phyloP scores from a whole-genome alignment of 2,329 filamentous ascomycete genomes.

The Fusarium sororula region DNA sequence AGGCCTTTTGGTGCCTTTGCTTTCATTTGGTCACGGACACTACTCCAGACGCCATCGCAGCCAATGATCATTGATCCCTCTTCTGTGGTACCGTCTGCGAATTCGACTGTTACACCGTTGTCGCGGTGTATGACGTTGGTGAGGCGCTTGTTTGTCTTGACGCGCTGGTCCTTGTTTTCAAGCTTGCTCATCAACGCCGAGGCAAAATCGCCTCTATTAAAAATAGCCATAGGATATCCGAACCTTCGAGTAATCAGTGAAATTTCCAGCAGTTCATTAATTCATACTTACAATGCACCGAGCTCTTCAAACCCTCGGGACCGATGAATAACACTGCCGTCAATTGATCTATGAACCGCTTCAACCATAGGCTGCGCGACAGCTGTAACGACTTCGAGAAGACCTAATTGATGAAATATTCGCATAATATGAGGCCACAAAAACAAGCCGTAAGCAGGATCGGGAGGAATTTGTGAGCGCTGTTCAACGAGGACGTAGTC shows the following conservation, averaged over 20 bases:
- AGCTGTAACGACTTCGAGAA: not conserved
- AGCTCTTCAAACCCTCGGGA: not conserved
- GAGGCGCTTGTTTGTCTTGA: slow-evolving; percentile 19
- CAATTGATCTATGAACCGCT: slow-evolving; percentile 2
- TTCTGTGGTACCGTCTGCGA: slow-evolving; percentile 10
- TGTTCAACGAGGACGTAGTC: slow-evolving; percentile 20
- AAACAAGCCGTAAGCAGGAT: slow-evolving; percentile 18
- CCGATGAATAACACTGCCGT: not conserved
- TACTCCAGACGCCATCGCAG: slow-evolving; percentile 15
- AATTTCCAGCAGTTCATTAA: rapidly evolving
- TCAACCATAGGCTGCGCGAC: slow-evolving; percentile 10
- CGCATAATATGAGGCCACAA: slow-evolving; percentile 23
- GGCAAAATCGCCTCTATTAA: slow-evolving; percentile 19
- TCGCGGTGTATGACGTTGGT: not conserved
- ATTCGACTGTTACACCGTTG: slow-evolving; percentile 3
- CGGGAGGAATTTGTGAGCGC: slow-evolving; percentile 10
- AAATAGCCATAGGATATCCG: slow-evolving; percentile 19
- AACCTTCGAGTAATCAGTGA: not conserved
- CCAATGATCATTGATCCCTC: not conserved
- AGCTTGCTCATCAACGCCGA: slow-evolving; percentile 1
- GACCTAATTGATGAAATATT: slow-evolving; percentile 8
- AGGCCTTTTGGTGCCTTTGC: slow-evolving; percentile 7
- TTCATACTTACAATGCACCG: not conserved
- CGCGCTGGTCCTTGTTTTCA: not conserved
- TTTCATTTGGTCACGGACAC: slow-evolving; percentile 19